Conservation (phyloP, 352 stramenopile species). For the Phytophthora brassicae region DNA sequence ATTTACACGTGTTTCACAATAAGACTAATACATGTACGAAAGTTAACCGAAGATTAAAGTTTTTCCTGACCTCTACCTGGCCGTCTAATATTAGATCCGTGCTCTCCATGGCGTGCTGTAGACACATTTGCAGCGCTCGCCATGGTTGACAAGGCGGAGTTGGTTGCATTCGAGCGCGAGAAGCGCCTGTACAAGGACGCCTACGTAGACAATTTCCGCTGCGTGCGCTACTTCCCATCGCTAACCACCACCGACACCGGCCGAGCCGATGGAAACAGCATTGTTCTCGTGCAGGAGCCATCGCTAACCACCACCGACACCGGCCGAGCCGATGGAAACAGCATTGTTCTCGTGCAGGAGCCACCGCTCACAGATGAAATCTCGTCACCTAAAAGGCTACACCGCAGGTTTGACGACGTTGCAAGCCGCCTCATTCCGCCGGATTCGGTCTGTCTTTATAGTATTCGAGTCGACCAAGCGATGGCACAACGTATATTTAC, state of each 20-base stretch:
- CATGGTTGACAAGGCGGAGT: conserved; percentile 52
- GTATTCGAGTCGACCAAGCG: conserved; percentile 31
- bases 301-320: conserved; percentile 37
- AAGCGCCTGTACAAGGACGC: conserved; percentile 80
- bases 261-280: conserved; percentile 51
- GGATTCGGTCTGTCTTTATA: conserved; percentile 46
- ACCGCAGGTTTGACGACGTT: conserved; percentile 38
- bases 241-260: conserved; percentile 54
- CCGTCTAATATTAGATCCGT: background rate
- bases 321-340: conserved; percentile 47
- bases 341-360: conserved; percentile 74
- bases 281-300: conserved; percentile 67
- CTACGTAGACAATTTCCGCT: conserved; percentile 70
- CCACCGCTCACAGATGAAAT: conserved; percentile 4
- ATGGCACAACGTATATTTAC: conserved; percentile 9
- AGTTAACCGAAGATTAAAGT: too few relatives aligned
- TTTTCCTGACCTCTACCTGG: too few relatives aligned
- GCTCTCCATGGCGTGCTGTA: background rate
- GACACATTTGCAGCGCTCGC: background rate
- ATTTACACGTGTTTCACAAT: too few relatives aligned
- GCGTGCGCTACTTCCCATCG: conserved; percentile 74
- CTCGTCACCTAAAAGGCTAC: conserved; percentile 4
- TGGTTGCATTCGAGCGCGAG: conserved; percentile 67
- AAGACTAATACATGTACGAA: too few relatives aligned
- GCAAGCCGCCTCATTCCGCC: conserved; percentile 53